Conservation (phyloP, 2,329 filamentous ascomycete species). For the Gaeumannomyces tritici region DNA sequence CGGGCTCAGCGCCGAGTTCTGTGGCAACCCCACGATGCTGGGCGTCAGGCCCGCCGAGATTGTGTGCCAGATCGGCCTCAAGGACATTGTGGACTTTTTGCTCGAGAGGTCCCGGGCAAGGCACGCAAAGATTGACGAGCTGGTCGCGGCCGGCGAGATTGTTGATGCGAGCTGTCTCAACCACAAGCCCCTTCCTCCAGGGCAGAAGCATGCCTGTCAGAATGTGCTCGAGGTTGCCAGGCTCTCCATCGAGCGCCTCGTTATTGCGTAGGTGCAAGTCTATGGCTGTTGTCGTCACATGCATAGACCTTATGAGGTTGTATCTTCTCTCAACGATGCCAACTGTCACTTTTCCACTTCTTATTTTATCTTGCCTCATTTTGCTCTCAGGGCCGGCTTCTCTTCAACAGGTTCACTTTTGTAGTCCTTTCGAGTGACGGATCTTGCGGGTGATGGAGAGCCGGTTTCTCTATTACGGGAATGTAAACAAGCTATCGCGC, state of each 20-base stretch:
- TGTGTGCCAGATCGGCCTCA: slow-evolving; percentile 35
- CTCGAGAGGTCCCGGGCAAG: slow-evolving; percentile 38
- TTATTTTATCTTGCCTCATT: no score
- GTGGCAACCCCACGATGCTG: neutral
- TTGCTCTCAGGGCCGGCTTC: no score
- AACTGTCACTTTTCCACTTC: no score
- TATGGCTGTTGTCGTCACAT: no score
- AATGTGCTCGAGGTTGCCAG: slow-evolving; percentile 45
- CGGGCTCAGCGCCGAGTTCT: slow-evolving; percentile 23
- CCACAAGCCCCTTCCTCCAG: slow-evolving; percentile 20
- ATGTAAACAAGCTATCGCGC: neutral
- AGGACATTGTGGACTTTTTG: slow-evolving; percentile 42
- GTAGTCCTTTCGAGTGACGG: neutral
- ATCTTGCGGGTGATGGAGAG: neutral
- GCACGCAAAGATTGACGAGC: slow-evolving; percentile 38
- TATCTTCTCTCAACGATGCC: no score
- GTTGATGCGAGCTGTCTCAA: slow-evolving; percentile 11
- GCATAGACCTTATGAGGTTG: no score
- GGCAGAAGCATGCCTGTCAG: slow-evolving; percentile 35
- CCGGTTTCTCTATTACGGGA: neutral
- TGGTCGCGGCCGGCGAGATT: slow-evolving; percentile 28
- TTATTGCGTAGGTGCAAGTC: slow-evolving; percentile 26
- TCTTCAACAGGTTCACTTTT: neutral
- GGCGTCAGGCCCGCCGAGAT: neutral
- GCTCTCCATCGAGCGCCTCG: slow-evolving; percentile 40